Evolutionary conservation across 352 stramenopile genomes (phyloP), one percentile per base, ranked within the genome.

Genomic region (Globisporangium irregulare): DNA sequence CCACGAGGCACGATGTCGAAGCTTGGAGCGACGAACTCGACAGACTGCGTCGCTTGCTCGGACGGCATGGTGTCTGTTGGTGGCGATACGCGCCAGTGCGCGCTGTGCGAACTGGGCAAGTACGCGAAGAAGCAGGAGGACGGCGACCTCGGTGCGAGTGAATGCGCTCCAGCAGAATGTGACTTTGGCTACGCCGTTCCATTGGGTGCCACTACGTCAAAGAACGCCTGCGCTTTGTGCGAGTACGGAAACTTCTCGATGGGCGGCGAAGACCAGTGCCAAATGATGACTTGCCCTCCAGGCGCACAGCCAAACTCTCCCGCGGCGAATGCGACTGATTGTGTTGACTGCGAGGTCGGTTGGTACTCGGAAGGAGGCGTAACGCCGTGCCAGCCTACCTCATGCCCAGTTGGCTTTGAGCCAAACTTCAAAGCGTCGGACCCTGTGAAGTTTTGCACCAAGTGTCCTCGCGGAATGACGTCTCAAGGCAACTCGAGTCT

Each of bases 331-430:
- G 65, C 53, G 1, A 66, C 55, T 12, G 73, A 85, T 66, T 85
- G 75, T 48, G 29, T 34, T 2, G 46, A 46, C 3, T 86, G 79
- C 50, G 62, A 54, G 9, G 25, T 82, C 9, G 79, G 79, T 15
- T 74, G 53, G 34, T 86, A 71, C 74, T 81, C 76, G 10, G 27
- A 59, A 2, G 79, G 79, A 12, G 79, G 79, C 27, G 56, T 70
- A 3, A 12, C 27, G 0, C 12, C 38, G 20, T 86, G 76, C 36
- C 46, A 73, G 53, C 53, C 62, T 1, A 82, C 73, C 24, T 43
- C 41, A 34, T 84, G 76, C 58, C 70, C 67, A 5, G 61, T 65
- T 3, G 76, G 76, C 48, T 76, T 53, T 3, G 70, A 82, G 34
- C 74, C 79, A 1, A 68, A 53, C 9, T 51, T 46, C 3, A 80